Conservation (phyloP, 2,329 filamentous ascomycete species). For the Aspergillus sp. region DNA sequence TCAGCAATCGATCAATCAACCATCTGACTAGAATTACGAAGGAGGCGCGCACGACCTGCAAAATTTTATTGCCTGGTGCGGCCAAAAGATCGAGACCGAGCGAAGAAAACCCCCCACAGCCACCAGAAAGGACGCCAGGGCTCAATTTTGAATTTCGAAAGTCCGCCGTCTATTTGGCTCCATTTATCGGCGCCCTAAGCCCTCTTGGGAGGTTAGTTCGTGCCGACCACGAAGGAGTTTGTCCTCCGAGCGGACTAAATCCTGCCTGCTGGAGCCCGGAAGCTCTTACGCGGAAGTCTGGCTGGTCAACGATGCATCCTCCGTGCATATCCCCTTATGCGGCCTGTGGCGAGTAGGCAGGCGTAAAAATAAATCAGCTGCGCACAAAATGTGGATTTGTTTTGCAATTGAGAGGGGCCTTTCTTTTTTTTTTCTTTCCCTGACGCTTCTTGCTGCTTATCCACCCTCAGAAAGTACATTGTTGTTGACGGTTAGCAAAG, state of each 20-base stretch:
- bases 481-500: too few relatives aligned
- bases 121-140: slow-evolving; percentile 7
- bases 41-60: background rate
- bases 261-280: slow-evolving; percentile 20
- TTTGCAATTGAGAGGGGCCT: background rate
- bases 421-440: background rate
- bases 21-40: background rate
- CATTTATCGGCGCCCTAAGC: slow-evolving; percentile 2
- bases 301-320: slow-evolving; percentile 11
- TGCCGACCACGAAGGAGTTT: slow-evolving; percentile 5
- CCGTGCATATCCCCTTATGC: slow-evolving; percentile 5
- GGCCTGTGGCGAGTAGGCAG: background rate
- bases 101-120: slow-evolving; percentile 1
- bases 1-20: background rate
- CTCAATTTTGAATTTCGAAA: slow-evolving; percentile 10
- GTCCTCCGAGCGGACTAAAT: slow-evolving; percentile 12
- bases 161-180: background rate
- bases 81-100: slow-evolving; percentile 4
- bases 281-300: slow-evolving; percentile 17
- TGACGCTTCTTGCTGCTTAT: background rate
- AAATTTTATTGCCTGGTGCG: background rate
- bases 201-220: slow-evolving; percentile 4
- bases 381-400: background rate
- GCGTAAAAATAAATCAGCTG: slow-evolving; percentile 2
- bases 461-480: background rate